Conservation (phyloP, 2,329 filamentous ascomycete species). For the Pseudocercospora musae region DNA sequence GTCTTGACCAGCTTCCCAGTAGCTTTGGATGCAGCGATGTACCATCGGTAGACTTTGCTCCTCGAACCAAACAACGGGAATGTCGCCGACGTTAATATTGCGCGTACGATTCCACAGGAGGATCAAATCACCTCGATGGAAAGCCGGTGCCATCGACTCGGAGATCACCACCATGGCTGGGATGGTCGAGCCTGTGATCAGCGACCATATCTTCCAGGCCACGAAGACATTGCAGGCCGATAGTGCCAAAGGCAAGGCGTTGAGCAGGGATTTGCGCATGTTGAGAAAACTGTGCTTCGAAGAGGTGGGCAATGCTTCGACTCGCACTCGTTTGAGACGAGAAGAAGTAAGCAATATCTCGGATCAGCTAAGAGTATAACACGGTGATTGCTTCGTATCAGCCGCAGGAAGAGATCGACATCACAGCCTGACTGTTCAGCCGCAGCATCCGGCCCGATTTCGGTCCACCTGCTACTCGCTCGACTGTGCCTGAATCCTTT, state of each 20-base stretch:
- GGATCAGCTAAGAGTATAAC: not conserved
- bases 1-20: not conserved
- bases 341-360: not conserved
- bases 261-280: not conserved
- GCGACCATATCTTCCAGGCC: not conserved
- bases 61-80: constrained; percentile 5
- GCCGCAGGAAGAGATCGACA: not conserved
- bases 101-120: not conserved
- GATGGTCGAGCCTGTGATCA: not conserved
- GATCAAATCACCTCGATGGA: constrained; percentile 5
- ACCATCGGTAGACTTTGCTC: constrained; percentile 3
- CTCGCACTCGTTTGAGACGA: not conserved
- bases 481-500: not conserved
- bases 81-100: not conserved
- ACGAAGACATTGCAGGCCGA: not conserved
- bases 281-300: not conserved
- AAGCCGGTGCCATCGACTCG: constrained; percentile 2
- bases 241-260: not conserved
- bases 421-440: not conserved
- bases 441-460: not conserved
- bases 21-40: not conserved
- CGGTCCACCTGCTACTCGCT: not conserved
- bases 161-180: constrained; percentile 3
- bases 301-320: not conserved
- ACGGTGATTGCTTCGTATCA: not conserved